phyloP scores from a whole-genome alignment of 495 filamentous ascomycete species.

The Annulohypoxylon nitens region DNA sequence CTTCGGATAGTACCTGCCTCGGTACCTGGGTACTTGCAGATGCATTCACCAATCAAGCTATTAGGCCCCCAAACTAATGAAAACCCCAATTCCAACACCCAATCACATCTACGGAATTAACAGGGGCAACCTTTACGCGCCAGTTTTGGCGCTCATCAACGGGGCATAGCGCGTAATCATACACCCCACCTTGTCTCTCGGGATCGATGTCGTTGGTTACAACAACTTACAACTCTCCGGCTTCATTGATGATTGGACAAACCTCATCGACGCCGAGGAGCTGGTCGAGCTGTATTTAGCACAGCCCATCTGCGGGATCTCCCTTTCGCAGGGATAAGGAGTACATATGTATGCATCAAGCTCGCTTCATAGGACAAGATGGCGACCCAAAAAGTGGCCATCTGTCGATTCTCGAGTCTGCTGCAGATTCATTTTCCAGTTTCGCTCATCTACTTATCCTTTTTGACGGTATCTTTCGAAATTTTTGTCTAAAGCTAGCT shows the following conservation, averaged over 20 bases:
- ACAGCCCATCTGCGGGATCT: conserved; percentile 30
- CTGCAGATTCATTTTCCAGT: conserved; percentile 8
- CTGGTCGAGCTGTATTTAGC: conserved; percentile 38
- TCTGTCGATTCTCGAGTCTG: conserved; percentile 22
- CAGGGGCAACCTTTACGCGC: conserved; percentile 30
- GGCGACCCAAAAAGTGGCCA: conserved; percentile 39
- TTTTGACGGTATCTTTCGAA: not conserved
- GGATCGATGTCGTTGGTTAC: conserved; percentile 19
- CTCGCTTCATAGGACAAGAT: conserved; percentile 28
- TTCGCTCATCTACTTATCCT: conserved; percentile 8
- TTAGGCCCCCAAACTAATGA: conserved; percentile 22
- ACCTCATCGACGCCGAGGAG: conserved; percentile 37
- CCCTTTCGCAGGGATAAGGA: conserved; percentile 20
- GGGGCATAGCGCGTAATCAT: conserved; percentile 30
- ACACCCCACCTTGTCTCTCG: conserved; percentile 9
- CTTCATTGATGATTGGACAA: conserved; percentile 42
- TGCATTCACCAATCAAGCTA: conserved; percentile 13
- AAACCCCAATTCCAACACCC: conserved; percentile 22
- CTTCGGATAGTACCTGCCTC: not conserved
- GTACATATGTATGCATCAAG: conserved; percentile 22
- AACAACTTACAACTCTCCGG: conserved; percentile 17
- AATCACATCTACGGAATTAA: conserved; percentile 8
- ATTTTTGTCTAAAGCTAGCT: not conserved
- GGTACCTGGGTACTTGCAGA: not conserved
- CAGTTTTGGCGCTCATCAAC: conserved; percentile 37